Base-by-base conservation (phyloP, 2,329 filamentous ascomycete species). In the Cladosporium sp. region DNA sequence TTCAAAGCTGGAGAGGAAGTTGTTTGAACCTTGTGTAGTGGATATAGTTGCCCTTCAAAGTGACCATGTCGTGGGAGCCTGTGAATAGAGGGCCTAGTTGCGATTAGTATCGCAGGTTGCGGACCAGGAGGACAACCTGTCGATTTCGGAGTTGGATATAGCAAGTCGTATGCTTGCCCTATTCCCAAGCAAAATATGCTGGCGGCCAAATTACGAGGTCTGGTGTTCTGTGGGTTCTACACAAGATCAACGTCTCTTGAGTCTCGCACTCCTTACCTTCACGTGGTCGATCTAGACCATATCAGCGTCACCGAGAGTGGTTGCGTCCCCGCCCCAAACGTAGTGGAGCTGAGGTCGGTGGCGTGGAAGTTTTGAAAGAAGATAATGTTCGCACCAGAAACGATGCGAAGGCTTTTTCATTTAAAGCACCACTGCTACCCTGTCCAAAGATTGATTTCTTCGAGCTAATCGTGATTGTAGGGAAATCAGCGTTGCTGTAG, bases 71-170 rank as follows among this genome's bases (percentile, higher is more conserved):
- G 62, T 65, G 8, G 9, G 30, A 70, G n/a, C 80, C 79, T 34
- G 71, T 73, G 29, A 82, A 70, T 79, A 80, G 56, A 81, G 64
- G 17, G 66, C 73, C 77, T 80, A 83, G 75, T 83, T 82, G 68
- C 80, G 78, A 64, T 79, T 72, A 30, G 70, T 72, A 59, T 82
- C 70, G 64, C 79, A 82, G 42, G 73, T 78, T 3, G 79, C 73
- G 7, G 78, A 81, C 68, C 71, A 82, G n/a, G 67, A 64, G 34
- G 73, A 73, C 15, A 61, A 60, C 37, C 80, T 80, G 60, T 83
- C 73, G n/a, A n/a, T n/a, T n/a, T n/a, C n/a, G n/a, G n/a, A n/a
- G n/a, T n/a, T n/a, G n/a, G n/a, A n/a, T n/a, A n/a, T n/a, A n/a
- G n/a, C n/a, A n/a, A n/a, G n/a, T n/a, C n/a, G n/a, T n/a, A n/a